phyloP scores from a whole-genome alignment of 2,329 filamentous ascomycete genomes.

The Waltergamsia citrina region DNA sequence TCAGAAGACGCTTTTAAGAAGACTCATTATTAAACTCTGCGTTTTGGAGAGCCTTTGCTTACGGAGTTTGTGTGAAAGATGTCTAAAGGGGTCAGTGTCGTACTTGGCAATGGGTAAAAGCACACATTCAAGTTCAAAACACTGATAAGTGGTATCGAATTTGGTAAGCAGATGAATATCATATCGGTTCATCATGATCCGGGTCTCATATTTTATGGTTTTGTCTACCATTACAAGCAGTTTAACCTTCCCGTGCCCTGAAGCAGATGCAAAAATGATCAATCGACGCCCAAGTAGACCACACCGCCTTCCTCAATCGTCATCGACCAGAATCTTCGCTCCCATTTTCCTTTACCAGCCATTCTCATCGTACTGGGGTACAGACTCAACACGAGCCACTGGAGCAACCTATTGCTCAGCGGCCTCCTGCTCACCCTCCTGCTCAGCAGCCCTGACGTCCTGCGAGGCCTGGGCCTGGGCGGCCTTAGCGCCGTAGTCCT shows the following conservation, averaged over 20 bases:
- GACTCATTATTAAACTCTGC: no score
- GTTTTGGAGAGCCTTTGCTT: no score
- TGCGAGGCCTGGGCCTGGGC: slow-evolving; percentile 55
- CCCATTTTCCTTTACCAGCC: slow-evolving; percentile 13
- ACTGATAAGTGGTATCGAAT: background rate
- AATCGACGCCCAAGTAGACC: slow-evolving; percentile 30
- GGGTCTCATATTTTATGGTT: slow-evolving; percentile 25
- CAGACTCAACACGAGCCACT: slow-evolving; percentile 12
- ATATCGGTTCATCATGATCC: slow-evolving; percentile 4
- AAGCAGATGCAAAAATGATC: slow-evolving; percentile 31
- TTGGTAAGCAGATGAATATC: background rate
- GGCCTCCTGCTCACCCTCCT: slow-evolving; percentile 48
- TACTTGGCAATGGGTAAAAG: background rate
- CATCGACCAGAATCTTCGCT: slow-evolving; percentile 9
- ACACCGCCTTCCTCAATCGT: slow-evolving; percentile 15
- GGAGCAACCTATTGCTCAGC: slow-evolving; percentile 26
- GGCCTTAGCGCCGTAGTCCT: slow-evolving; percentile 97
- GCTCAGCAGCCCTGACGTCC: slow-evolving; percentile 48
- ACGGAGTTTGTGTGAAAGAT: background rate
- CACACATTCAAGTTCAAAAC: no score
- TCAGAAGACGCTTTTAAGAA: background rate
- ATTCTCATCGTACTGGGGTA: slow-evolving; percentile 6
- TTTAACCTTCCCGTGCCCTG: slow-evolving; percentile 25
- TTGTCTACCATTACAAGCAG: slow-evolving; percentile 26
- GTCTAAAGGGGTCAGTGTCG: background rate